Evolutionary conservation across 169 alveolate genomes (phyloP).

Genomic region (Cryptosporidium meleagridis): DNA sequence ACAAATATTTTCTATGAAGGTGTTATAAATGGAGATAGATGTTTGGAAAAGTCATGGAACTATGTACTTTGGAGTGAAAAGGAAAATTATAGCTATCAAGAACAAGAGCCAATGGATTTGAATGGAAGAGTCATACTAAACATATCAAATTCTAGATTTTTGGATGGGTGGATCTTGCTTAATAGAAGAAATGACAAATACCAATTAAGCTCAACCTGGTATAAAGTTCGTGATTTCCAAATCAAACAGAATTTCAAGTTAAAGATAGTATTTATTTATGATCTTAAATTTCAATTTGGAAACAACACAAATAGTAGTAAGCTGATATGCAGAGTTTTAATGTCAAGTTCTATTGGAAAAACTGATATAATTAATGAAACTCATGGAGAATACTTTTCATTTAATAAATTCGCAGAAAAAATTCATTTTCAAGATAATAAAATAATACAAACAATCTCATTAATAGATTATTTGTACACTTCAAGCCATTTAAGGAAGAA

Average conservation of each 20-base stretch:
- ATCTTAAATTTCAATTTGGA: conserved; percentile 21
- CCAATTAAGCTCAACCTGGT: conserved; percentile 20
- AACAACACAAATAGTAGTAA: background rate
- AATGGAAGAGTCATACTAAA: conserved; percentile 26
- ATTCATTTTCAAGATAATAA: conserved; percentile 47
- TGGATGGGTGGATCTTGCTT: conserved; percentile 57
- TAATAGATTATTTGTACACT: conserved; percentile 44
- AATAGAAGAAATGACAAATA: background rate
- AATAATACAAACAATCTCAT: conserved; percentile 38
- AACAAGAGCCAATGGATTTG: background rate
- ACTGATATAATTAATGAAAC: background rate
- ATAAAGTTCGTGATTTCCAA: conserved; percentile 5
- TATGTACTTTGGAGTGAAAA: conserved; percentile 31
- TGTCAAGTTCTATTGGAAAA: conserved; percentile 8
- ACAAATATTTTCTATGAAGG: background rate
- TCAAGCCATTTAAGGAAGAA: conserved; percentile 38
- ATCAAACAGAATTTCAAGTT: background rate
- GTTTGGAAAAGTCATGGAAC: conserved; percentile 43
- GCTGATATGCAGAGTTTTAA: conserved; percentile 14
- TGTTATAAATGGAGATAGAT: background rate
- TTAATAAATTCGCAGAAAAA: background rate
- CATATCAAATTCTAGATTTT: conserved; percentile 6
- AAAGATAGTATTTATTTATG: conserved; percentile 12
- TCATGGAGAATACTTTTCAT: background rate
- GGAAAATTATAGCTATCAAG: background rate